Conservation (phyloP, 345 rosid genomes). For the Eucalyptus polyanthemos region DNA sequence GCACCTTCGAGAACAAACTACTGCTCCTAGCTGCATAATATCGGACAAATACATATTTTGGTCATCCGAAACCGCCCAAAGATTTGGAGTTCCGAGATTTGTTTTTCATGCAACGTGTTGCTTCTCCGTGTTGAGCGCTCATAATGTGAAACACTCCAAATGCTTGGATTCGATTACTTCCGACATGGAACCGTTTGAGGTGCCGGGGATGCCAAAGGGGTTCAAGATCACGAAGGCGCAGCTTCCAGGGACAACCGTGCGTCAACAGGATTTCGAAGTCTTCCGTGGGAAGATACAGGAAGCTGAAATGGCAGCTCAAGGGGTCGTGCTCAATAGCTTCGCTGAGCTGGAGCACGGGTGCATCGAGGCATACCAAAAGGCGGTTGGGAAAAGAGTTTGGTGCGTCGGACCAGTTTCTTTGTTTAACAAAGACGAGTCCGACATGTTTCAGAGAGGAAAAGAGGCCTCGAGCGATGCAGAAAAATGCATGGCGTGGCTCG, state of each 20-base stretch:
- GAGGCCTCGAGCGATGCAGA: constrained; percentile 22
- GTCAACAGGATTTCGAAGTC: constrained; percentile 35
- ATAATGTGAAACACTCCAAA: constrained; percentile 30
- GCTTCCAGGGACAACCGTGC: constrained; percentile 45
- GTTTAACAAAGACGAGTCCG: constrained; percentile 21
- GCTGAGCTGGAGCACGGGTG: constrained; percentile 46
- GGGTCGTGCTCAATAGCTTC: constrained; percentile 61
- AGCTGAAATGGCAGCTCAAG: constrained; percentile 46
- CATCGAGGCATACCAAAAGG: constrained; percentile 18
- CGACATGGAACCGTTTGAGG: constrained; percentile 37
- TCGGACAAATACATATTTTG: constrained; percentile 66
- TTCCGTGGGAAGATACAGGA: constrained; percentile 52
- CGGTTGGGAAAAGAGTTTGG: constrained; percentile 49
- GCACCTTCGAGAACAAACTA: constrained; percentile 14
- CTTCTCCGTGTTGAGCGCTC: constrained; percentile 47
- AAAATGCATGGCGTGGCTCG: constrained; percentile 42
- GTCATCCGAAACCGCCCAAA: constrained; percentile 39
- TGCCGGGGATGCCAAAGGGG: constrained; percentile 38
- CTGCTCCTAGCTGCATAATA: constrained; percentile 57
- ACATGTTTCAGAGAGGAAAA: constrained; percentile 61
- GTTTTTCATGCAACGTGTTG: constrained; percentile 76
- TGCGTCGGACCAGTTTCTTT: constrained; percentile 77
- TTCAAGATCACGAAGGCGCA: constrained; percentile 36
- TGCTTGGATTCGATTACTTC: constrained; percentile 14
- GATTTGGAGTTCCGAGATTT: constrained; percentile 52